Evolutionary conservation across 2,329 filamentous ascomycete species (phyloP), one percentile per base, ranked within the genome.

Genomic region (Teratosphaeria zuluensis): DNA sequence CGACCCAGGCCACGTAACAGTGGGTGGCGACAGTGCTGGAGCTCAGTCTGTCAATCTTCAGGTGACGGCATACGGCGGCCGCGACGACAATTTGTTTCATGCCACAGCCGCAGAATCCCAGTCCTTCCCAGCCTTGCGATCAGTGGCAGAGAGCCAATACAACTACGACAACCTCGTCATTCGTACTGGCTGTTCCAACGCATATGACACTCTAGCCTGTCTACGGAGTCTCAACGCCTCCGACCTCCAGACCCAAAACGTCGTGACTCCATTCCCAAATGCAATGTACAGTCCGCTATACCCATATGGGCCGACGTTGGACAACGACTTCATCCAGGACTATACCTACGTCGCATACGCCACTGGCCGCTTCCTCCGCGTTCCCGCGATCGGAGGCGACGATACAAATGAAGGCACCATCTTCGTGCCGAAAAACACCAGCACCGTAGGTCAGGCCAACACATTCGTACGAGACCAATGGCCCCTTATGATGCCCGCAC

Each of bases 11-110:
- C 86, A 88, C 63, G 85, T 90, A 9, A 83, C 86, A 0, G 74
- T 90, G 0, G 85, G 83, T 16, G 88, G 88, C 9, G 83, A 80
- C 61, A 87, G 84, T 56, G 87, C 87, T 1, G 88, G 88, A 2
- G 87, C 79, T 12, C 83, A 78, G 1, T 84, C 84, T 3, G 78
- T 90, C n/a, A 80, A 77, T 31, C 76, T 88, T 38, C 84, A 89
- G 28, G 76, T 90, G 51, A 82, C 77, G 0, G 78, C 81, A 0
- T 78, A 81, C 59, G 76, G 75, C 12, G 79, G 79, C 2, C 71
- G 72, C 51, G 69, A 80, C 58, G 74, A 78, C 33, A 65, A 72
- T 1, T 72, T 83, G 1, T 84, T 83, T 67, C 75, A 78, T 48
- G 81, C 75, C n/a, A 76, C 77, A 1, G 79, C 78, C 0, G 77